Base-by-base conservation (phyloP, 345 rosid species). In the Cardiospermum halicacabum region DNA sequence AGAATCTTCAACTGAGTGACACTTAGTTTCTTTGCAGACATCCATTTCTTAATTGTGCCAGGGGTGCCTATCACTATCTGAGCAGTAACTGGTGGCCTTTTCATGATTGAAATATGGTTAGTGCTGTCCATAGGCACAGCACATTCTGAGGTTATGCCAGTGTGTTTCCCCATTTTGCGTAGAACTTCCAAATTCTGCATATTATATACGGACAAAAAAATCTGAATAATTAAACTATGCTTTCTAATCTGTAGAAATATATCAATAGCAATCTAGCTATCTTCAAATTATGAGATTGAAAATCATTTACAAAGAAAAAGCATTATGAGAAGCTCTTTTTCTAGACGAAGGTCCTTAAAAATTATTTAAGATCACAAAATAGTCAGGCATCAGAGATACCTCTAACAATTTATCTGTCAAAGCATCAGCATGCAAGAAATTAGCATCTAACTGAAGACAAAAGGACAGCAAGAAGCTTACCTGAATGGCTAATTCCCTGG, bases 61-160 rank as follows among this genome's bases (percentile, higher is more conserved):
- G 99, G 96, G 43, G 99, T 94, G 24, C 99, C 99, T 64, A 94
- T 89, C 63, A 94, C 97, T 53, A 94, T 78, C 66, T 94, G 99
- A 0, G 92, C 84, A 0, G 76, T 60, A 53, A 94, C 58, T 2
- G 85, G 75, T 27, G 80, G 71, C 42, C 88, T 69, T 68, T 56
- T 73, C 22, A 73, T 32, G 3, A 78, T 25, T 2, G 88, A 72
- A 2, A 77, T 67, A 19, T 63, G 72, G 67, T 66, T 78, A 0
- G 74, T 61, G 24, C 69, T 63, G 45, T 84, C 95, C 74, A 49
- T 73, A 7, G 99, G 99, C 59, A 94, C 85, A 30, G 95, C 96
- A 64, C 80, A 66, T 66, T 85, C 86, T 11, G 93, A 81, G 56
- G 75, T 78, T 61, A 94, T 91, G 68, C 95, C 91, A 11, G 96